Conservation (phyloP, 2,329 filamentous ascomycete genomes). For the Lachnellula subtilissima region DNA sequence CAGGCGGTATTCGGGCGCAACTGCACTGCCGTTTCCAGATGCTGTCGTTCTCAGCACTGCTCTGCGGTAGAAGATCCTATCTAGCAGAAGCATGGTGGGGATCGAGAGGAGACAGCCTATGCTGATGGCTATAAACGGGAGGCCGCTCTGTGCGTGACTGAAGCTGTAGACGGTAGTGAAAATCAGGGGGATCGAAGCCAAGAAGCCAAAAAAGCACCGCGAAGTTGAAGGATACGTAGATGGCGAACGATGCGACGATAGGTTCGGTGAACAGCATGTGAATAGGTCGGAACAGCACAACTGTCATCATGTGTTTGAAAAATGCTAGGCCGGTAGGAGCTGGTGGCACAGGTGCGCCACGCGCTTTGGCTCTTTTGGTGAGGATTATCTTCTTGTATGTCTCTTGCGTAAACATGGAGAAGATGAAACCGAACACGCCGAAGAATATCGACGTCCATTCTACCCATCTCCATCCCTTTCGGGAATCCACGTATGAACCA, state of each 20-base stretch:
- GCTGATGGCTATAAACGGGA: conserved; percentile 31
- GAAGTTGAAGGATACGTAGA: conserved; percentile 32
- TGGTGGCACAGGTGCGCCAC: conserved; percentile 35
- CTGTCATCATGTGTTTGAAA: conserved; percentile 33
- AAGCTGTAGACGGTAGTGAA: conserved; percentile 30
- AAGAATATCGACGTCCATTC: conserved; percentile 36
- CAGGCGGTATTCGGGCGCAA: conserved; percentile 52
- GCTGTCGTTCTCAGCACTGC: conserved; percentile 1
- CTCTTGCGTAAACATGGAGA: conserved; percentile 38
- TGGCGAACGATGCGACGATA: conserved; percentile 30
- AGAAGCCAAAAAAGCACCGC: conserved; percentile 34
- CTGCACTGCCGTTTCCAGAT: conserved; percentile 11
- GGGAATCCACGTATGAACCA: conserved; percentile 42
- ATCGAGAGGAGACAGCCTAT: conserved; percentile 38
- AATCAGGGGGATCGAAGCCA: conserved; percentile 34
- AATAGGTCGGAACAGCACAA: conserved; percentile 31
- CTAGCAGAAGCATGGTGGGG: conserved; percentile 37
- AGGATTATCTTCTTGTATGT: conserved; percentile 33
- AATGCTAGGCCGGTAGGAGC: conserved; percentile 39
- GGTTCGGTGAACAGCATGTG: conserved; percentile 33
- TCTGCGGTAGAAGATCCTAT: conserved; percentile 37
- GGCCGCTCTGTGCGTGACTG: neutral
- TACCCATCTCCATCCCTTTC: conserved; percentile 48
- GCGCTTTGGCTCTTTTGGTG: conserved; percentile 29
- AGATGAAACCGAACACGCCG: conserved; percentile 40